These are phyloP conservation scores for Dendrostoma leiphaemia DNA, from an alignment of 2,329 filamentous ascomycete species.

Conservation along the genomic window DNA sequence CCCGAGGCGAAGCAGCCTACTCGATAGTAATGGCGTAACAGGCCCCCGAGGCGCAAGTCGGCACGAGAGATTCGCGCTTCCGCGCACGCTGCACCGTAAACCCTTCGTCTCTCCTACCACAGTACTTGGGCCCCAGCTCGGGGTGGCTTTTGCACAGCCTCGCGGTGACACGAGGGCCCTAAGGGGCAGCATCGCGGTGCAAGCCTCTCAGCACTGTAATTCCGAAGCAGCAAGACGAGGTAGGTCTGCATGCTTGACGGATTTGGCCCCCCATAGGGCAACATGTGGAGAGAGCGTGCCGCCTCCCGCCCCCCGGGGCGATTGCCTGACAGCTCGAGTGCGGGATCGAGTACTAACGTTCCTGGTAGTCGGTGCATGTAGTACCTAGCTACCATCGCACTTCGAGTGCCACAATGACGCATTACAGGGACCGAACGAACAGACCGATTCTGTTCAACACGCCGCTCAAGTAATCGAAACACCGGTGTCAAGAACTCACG, in stretches of 20 bases:
- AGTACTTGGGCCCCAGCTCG: neutral
- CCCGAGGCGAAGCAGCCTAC: constrained; percentile 2
- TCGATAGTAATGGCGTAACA: too few species aligned
- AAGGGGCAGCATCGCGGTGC: neutral
- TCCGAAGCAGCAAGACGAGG: neutral
- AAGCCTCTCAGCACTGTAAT: constrained; percentile 17
- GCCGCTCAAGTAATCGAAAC: neutral
- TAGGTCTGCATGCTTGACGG: neutral
- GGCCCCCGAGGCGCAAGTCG: too few species aligned
- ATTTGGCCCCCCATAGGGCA: neutral
- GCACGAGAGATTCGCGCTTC: neutral
- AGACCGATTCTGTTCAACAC: neutral
- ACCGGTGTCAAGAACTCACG: neutral
- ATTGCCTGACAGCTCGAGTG: neutral
- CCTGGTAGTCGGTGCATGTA: too few species aligned
- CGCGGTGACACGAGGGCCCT: neutral
- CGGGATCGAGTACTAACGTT: neutral
- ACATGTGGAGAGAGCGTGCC: too few species aligned
- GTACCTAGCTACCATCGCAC: too few species aligned
- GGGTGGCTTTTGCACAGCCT: neutral
- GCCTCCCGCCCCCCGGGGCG: too few species aligned
- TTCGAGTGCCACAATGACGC: too few species aligned
- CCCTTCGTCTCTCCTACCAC: too few species aligned
- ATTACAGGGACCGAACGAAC: too few species aligned
- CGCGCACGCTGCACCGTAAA: too few species aligned